phyloP scores from a whole-genome alignment of 495 filamentous ascomycete genomes.

The Lophiostoma macrostomum region DNA sequence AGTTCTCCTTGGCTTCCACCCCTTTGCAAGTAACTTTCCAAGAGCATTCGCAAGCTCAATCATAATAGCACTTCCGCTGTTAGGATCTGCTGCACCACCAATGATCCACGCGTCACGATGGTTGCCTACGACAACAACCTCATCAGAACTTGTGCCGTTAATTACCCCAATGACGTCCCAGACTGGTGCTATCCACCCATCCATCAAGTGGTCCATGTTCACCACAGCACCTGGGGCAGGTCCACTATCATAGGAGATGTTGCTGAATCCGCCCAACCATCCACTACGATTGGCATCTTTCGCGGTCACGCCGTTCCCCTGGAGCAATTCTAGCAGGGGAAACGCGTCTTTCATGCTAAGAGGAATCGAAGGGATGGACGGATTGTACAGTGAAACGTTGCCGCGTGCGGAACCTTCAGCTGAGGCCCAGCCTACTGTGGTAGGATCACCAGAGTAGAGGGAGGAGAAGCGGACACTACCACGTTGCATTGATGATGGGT shows the following conservation, averaged over 20 bases:
- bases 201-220: conserved; percentile 32
- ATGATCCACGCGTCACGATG: conserved; percentile 31
- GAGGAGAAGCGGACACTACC: conserved; percentile 37
- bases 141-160: conserved; percentile 37
- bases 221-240: conserved; percentile 32
- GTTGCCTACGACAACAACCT: conserved; percentile 28
- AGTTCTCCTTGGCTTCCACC: conserved; percentile 27
- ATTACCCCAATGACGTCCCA: conserved; percentile 41
- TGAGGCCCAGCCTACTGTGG: conserved; percentile 40
- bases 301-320: conserved; percentile 34
- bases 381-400: conserved; percentile 24
- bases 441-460: conserved; percentile 38
- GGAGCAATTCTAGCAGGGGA: conserved; percentile 34
- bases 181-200: conserved; percentile 31
- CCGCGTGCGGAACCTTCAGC: conserved; percentile 23
- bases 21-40: conserved; percentile 20
- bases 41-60: conserved; percentile 27
- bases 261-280: conserved; percentile 34
- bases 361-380: conserved; percentile 38
- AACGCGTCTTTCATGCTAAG: conserved; percentile 35
- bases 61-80: conserved; percentile 20
- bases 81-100: conserved; percentile 25
- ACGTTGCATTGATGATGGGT: conserved; percentile 36
- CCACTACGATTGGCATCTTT: conserved; percentile 35
- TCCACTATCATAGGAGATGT: conserved; percentile 36